Evolutionary conservation across 345 rosid species (phyloP).

Genomic region (Salix dunnii): DNA sequence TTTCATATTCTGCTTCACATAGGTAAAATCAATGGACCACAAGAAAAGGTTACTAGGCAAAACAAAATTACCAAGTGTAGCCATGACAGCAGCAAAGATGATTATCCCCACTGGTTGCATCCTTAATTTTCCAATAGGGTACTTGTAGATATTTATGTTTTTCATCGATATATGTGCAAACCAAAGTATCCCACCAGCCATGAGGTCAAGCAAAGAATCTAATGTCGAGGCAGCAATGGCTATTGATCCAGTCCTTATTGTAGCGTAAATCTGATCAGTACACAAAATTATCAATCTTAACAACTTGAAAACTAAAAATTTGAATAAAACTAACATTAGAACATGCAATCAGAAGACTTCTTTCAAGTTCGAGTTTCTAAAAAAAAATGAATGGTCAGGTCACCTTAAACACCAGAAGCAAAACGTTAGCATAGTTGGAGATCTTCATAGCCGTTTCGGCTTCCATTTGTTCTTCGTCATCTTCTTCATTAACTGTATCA

Average conservation of each 20-base stretch:
- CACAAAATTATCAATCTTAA: not conserved
- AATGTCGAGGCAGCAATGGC: slow-evolving; percentile 96
- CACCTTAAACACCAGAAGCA: slow-evolving; percentile 73
- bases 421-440: slow-evolving; percentile 70
- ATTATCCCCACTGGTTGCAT: slow-evolving; percentile 93
- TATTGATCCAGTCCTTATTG: slow-evolving; percentile 79
- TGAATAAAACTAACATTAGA: not conserved
- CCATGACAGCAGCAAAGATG: slow-evolving; percentile 91
- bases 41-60: not conserved
- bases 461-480: slow-evolving; percentile 37
- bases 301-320: not conserved
- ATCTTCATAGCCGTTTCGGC: slow-evolving; percentile 75
- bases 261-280: slow-evolving; percentile 62
- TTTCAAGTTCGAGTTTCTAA: not conserved
- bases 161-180: slow-evolving; percentile 88
- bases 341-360: not conserved
- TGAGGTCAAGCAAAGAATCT: slow-evolving; percentile 88
- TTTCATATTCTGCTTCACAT: not conserved
- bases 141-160: slow-evolving; percentile 70
- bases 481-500: slow-evolving; percentile 25
- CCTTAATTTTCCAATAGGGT: slow-evolving; percentile 94
- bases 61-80: slow-evolving; percentile 71
- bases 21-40: not conserved
- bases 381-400: not conserved
- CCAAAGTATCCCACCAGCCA: slow-evolving; percentile 98